These are phyloP conservation scores for Mycena metata DNA, from an alignment of 768 basidiomycete species.

Conservation along the genomic window DNA sequence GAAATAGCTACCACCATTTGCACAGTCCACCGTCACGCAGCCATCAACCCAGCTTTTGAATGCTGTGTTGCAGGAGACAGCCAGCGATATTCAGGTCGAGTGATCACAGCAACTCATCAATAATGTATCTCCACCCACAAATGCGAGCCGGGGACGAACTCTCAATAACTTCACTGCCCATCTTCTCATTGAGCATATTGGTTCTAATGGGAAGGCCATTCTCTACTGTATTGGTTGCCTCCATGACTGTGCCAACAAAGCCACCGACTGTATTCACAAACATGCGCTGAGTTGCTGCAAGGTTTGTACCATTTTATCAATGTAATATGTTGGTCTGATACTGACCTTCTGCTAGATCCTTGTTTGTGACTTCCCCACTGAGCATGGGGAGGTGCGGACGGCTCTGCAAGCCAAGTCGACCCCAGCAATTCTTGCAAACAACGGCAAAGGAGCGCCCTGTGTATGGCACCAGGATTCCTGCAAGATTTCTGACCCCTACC, in stretches of 20 bases:
- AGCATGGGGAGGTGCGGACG: neutral
- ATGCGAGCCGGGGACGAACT: neutral
- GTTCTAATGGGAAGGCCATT: neutral
- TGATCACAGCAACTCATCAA: neutral
- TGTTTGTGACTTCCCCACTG: slow-evolving; percentile 14
- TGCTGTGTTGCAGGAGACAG: neutral
- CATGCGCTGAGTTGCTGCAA: slow-evolving; percentile 10
- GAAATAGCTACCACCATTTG: too few species aligned
- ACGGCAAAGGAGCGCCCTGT: slow-evolving; percentile 9
- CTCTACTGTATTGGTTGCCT: slow-evolving; percentile 9
- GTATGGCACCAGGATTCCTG: neutral
- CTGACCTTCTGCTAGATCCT: neutral
- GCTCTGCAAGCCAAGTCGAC: slow-evolving; percentile 2
- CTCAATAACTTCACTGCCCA: neutral
- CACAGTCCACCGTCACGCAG: neutral
- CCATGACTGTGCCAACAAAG: neutral
- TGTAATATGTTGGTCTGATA: neutral
- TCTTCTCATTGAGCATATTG: slow-evolving; percentile 7
- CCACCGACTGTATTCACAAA: slow-evolving; percentile 7
- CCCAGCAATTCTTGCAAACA: neutral
- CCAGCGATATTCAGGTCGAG: neutral
- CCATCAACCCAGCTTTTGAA: slow-evolving; percentile 4
- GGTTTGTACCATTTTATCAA: neutral
- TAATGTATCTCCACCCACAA: slow-evolving; percentile 10
- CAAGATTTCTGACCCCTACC: neutral